Conservation (phyloP, 2,329 filamentous ascomycete genomes). For the Phialemoniopsis sp. region DNA sequence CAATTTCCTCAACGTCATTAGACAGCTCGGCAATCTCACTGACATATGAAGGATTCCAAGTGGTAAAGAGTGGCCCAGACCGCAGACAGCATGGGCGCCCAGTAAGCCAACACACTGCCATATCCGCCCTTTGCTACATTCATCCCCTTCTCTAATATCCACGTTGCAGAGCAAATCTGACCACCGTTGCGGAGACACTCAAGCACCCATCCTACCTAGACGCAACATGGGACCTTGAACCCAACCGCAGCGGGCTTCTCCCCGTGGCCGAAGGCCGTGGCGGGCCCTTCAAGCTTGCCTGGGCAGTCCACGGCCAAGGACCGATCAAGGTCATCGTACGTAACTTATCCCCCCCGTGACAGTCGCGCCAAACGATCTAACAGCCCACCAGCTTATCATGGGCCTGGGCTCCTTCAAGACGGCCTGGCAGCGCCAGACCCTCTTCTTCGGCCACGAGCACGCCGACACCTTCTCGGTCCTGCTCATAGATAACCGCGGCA, state of each 20-base stretch:
- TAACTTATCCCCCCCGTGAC: conserved; percentile 13
- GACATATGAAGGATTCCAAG: no score
- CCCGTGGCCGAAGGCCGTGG: conserved; percentile 66
- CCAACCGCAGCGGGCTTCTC: conserved; percentile 55
- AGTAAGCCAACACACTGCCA: no score
- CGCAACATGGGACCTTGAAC: conserved; percentile 65
- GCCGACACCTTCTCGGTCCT: conserved; percentile 67
- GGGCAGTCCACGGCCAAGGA: conserved; percentile 76
- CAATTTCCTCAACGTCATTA: no score
- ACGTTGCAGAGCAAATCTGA: conserved; percentile 10
- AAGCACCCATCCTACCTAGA: conserved; percentile 64
- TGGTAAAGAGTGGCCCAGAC: no score
- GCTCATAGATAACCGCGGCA: conserved; percentile 79
- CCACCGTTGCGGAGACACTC: conserved; percentile 53
- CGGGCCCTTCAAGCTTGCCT: conserved; percentile 71
- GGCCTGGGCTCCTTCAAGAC: conserved; percentile 66
- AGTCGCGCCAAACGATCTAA: conserved; percentile 3
- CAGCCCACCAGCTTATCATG: conserved; percentile 64
- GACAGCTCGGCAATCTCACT: no score
- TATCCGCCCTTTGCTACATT: no score
- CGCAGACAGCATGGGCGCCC: no score
- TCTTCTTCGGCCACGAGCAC: conserved; percentile 73
- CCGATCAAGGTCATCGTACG: conserved; percentile 69
- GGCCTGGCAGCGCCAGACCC: conserved; percentile 79
- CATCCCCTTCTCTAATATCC: no score